phyloP scores from a whole-genome alignment of 768 basidiomycete species.

The Thelephora ganbajun region DNA sequence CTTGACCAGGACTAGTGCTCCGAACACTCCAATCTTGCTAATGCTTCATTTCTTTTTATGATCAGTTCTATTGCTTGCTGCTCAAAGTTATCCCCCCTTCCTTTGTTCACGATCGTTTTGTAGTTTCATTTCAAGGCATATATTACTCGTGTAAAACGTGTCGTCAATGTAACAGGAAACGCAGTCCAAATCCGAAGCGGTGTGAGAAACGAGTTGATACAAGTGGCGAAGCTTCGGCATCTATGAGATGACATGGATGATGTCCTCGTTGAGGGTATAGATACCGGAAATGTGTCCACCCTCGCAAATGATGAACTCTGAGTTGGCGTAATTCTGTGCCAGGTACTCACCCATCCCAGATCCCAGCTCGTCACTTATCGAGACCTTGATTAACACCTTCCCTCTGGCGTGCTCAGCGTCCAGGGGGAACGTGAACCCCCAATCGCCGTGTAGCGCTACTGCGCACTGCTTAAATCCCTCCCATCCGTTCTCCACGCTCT shows the following conservation, averaged over 20 bases:
- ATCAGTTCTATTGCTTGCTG: no score
- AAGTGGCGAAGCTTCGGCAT: no score
- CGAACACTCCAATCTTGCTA: no score
- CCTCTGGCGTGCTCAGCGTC: constrained; percentile 31
- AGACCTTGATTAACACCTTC: constrained; percentile 30
- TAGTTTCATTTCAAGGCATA: no score
- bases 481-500: constrained; percentile 37
- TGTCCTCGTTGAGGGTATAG: constrained; percentile 29
- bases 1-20: constrained; percentile 42
- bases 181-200: no score
- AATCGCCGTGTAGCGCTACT: constrained; percentile 31
- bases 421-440: constrained; percentile 33
- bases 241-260: no score
- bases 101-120: no score
- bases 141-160: no score
- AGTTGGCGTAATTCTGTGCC: constrained; percentile 30
- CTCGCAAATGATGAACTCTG: constrained; percentile 23
- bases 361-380: constrained; percentile 24
- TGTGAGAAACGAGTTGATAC: no score
- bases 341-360: constrained; percentile 28
- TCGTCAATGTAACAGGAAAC: no score
- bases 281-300: constrained; percentile 38
- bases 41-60: no score
- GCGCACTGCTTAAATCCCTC: constrained; percentile 33
- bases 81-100: no score